phyloP scores from a whole-genome alignment of 176 grass and related monocot genomes.

The Cenchrus fungigraminus region DNA sequence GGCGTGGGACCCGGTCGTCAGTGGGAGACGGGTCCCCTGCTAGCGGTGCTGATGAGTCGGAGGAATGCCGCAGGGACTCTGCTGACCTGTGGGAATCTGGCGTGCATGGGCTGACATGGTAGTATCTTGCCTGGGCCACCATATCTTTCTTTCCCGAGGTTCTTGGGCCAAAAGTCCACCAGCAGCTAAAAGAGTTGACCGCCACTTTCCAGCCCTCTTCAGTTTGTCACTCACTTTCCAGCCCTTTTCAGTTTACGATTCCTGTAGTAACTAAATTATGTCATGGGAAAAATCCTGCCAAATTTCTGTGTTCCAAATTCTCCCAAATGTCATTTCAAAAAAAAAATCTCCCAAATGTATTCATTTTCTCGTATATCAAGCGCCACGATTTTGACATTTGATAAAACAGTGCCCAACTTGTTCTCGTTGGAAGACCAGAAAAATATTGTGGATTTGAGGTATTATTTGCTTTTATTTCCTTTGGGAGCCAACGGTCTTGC shows the following conservation, averaged over 20 bases:
- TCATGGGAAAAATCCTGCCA: background rate
- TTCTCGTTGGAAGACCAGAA: no score
- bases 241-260: background rate
- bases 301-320: background rate
- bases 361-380: background rate
- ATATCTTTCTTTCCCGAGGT: background rate
- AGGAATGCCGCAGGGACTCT: background rate
- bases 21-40: background rate
- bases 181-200: no score
- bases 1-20: background rate
- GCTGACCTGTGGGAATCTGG: conserved; percentile 18
- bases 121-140: background rate
- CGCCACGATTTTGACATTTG: background rate
- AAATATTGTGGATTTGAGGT: background rate
- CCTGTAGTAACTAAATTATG: background rate
- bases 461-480: background rate
- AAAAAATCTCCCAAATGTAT: no score
- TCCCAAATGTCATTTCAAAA: no score
- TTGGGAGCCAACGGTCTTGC: no score
- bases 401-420: background rate
- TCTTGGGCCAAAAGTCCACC: background rate
- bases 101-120: background rate
- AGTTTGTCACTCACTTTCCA: background rate
- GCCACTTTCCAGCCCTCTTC: no score
- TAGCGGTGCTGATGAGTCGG: background rate